A percentile compares a stretch with the other conserved stretches of the same genome.
These are phyloP conservation scores for Cucumis cinereus DNA, from an alignment of 306 rosid genomes.

Conservation along the genomic window DNA sequence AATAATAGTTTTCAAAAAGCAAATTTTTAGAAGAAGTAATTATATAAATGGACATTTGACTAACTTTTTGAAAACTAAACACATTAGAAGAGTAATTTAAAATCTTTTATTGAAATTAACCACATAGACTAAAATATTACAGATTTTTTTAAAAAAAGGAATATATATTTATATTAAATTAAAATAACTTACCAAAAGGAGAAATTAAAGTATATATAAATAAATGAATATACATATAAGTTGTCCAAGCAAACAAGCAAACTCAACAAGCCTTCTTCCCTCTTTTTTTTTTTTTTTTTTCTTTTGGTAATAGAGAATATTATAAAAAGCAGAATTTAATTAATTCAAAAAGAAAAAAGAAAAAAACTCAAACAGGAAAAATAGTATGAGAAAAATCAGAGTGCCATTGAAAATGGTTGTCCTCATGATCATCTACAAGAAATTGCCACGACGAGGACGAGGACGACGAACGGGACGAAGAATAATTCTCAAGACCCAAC, in stretches of 20 bases:
- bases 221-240: neutral
- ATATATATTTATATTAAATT: no score
- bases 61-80: no score
- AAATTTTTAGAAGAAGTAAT: no score
- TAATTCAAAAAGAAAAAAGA: neutral
- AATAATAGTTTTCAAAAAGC: no score
- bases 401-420: constrained; percentile 2
- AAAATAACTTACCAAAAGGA: neutral
- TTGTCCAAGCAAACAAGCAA: neutral
- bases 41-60: no score
- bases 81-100: no score
- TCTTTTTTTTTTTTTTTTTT: neutral
- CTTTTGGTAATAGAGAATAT: neutral
- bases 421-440: constrained; percentile 29
- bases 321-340: neutral
- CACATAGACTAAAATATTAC: neutral
- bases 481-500: neutral
- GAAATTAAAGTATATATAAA: neutral
- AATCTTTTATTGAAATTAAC: neutral
- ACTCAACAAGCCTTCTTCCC: neutral
- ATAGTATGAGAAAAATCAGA: constrained; percentile 30
- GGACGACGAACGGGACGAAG: neutral
- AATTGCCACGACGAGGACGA: constrained; percentile 30
- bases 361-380: neutral
- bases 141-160: no score